Evolutionary conservation across 2,329 filamentous ascomycete species (phyloP).

Genomic region (Pestalotiopsis fici): DNA sequence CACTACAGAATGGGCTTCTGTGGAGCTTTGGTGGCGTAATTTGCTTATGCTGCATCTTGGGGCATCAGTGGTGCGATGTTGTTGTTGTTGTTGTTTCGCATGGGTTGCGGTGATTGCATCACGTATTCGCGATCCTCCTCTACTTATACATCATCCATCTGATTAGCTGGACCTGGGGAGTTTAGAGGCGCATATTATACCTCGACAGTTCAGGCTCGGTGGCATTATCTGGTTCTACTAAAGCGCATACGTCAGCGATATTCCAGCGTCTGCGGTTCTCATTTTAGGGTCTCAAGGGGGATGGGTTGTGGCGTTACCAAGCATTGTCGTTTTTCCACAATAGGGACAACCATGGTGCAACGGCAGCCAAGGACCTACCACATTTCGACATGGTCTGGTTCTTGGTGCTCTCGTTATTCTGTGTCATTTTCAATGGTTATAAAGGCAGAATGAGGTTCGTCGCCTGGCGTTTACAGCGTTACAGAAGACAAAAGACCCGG

Average conservation of each 20-base stretch:
- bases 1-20: not conserved
- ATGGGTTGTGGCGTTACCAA: not conserved
- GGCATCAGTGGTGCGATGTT: constrained; percentile 26
- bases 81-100: constrained; percentile 27
- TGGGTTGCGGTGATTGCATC: constrained; percentile 29
- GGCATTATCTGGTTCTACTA: constrained; percentile 26
- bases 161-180: constrained; percentile 26
- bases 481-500: constrained; percentile 9
- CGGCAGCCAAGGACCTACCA: not conserved
- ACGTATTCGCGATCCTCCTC: constrained; percentile 24
- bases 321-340: not conserved
- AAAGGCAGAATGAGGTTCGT: constrained; percentile 4
- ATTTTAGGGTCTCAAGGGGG: constrained; percentile 1
- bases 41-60: constrained; percentile 26
- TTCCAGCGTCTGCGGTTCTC: constrained; percentile 10
- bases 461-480: not conserved
- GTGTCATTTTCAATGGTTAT: constrained; percentile 2
- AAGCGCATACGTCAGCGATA: constrained; percentile 25
- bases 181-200: constrained; percentile 27
- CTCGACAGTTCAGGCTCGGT: constrained; percentile 23
- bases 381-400: not conserved
- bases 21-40: not conserved
- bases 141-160: constrained; percentile 19
- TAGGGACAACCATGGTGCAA: not conserved
- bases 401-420: not conserved